Percentiles rank a stretch among this genome's conserved stretches.
phyloP scores from a whole-genome alignment of 2,329 filamentous ascomycete genomes.

The Paramyrothecium sp. region DNA sequence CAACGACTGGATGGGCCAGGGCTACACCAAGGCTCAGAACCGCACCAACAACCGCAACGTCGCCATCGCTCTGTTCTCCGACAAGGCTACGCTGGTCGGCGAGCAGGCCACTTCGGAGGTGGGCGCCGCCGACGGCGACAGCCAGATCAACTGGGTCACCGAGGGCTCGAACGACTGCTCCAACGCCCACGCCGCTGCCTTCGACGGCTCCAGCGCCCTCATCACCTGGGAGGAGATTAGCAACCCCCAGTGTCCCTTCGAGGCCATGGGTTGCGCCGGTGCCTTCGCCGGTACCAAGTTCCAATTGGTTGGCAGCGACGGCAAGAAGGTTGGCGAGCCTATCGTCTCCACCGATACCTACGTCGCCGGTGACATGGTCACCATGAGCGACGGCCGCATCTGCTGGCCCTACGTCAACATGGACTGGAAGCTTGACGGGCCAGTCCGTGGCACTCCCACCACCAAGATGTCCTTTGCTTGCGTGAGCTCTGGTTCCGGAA shows the following conservation, averaged over 20 bases:
- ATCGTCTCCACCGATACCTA: slow-evolving; percentile 51
- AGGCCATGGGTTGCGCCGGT: slow-evolving; percentile 61
- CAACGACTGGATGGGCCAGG: slow-evolving; percentile 57
- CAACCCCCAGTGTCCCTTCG: slow-evolving; percentile 50
- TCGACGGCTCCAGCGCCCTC: slow-evolving; percentile 50
- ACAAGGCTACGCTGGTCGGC: slow-evolving; percentile 56
- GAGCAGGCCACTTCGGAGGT: slow-evolving; percentile 52
- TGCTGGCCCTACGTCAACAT: slow-evolving; percentile 62
- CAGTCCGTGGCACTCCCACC: slow-evolving; percentile 18
- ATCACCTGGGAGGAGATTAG: slow-evolving; percentile 62
- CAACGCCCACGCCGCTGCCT: slow-evolving; percentile 57
- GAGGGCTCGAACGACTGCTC: slow-evolving; percentile 48
- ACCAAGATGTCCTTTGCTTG: slow-evolving; percentile 55
- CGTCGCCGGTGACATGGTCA: slow-evolving; percentile 62
- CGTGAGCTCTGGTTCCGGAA: slow-evolving; percentile 19
- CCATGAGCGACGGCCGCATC: slow-evolving; percentile 54
- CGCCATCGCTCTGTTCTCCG: slow-evolving; percentile 53
- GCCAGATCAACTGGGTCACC: slow-evolving; percentile 60
- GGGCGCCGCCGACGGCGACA: slow-evolving; percentile 51
- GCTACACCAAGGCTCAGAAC: slow-evolving; percentile 50
- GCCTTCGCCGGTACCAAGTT: slow-evolving; percentile 57
- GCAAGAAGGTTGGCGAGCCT: slow-evolving; percentile 49
- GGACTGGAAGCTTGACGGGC: slow-evolving; percentile 40
- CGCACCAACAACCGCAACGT: slow-evolving; percentile 59
- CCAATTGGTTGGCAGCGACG: slow-evolving; percentile 52